A percentile compares a stretch with the other conserved stretches of the same genome.
Conservation (phyloP, 345 rosid species). For the Camelina hispida region DNA sequence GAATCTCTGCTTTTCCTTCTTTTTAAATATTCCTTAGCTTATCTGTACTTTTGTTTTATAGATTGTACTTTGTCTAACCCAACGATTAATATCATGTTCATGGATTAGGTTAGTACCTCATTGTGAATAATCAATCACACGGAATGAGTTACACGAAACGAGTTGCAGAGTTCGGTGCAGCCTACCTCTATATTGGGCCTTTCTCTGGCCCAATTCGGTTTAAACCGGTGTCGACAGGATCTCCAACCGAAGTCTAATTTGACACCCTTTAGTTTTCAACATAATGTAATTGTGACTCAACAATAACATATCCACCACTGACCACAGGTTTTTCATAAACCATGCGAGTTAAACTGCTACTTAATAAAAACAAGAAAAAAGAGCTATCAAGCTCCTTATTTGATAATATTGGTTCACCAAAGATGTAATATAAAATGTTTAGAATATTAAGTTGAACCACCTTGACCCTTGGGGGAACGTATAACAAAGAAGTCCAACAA, state of each 20-base stretch:
- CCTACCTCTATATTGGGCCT: constrained; percentile 7
- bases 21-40: neutral
- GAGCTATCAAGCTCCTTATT: constrained; percentile 28
- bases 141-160: too few relatives aligned
- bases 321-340: constrained; percentile 9
- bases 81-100: too few relatives aligned
- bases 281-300: neutral
- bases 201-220: neutral
- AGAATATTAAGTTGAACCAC: constrained; percentile 38
- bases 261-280: neutral
- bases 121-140: neutral
- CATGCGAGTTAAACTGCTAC: constrained; percentile 14
- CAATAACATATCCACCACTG: constrained; percentile 13
- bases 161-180: constrained; percentile 1
- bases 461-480: constrained; percentile 29
- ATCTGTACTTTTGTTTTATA: neutral
- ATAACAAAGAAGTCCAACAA: constrained; percentile 32
- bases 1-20: constrained; percentile 15
- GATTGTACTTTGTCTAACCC: too few relatives aligned
- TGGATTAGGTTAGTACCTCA: neutral
- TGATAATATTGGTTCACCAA: constrained; percentile 44
- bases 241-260: neutral
- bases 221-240: neutral
- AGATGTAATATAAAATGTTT: constrained; percentile 19
- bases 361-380: constrained; percentile 13